Base-by-base conservation (phyloP, 1,284 basidiomycete species). In the Athelia psychrophila region DNA sequence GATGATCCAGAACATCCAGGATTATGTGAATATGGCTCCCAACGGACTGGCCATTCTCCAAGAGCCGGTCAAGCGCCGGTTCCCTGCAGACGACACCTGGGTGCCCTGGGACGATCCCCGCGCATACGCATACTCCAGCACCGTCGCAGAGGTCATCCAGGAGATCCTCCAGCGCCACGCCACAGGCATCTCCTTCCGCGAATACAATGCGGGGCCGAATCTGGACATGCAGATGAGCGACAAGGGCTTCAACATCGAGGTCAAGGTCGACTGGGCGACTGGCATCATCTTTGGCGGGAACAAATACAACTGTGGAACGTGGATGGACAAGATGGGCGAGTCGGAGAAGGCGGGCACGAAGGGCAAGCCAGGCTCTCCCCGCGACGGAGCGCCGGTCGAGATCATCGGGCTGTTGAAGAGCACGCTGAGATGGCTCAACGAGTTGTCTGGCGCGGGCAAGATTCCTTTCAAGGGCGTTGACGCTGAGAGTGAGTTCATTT, bases 311-410 rank as follows among this genome's bases (percentile, higher is more conserved):
- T 92, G 88, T 62, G 92, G 93, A 32, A 95, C 94, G 0, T 96
- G 93, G 93, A 94, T 95, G 92, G 93, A 96, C 75, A 96, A 96
- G 79, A 96, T 94, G 90, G 95, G 95, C 40, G 93, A 95, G 63
- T 93, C 90, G 1, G 77, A 76, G 54, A 91, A 88, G 62, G 95
- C 97, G 8, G 93, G 94, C 2, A 98, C 92, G 56, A 96, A 95
- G 70, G 97, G 96, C 19, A 72, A 90, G 23, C 96, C 96, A 4
- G 96, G 94, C 13, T 96, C 95, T 0, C 95, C 96, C 2, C 80
- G 96, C 58, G 95, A 99, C 67, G 96, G 96, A 16, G 93, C 96
- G 0, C 95, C 96, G 0, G 79, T 99, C 32, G 96, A 99, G 72
- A 98, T 99, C 56, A 95, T 88, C 1, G 96, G 95, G 13, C 72